Percentiles rank a stretch among this genome's conserved stretches.
Conservation (phyloP, 129 eudicot genomes). For the Saposhnikovia divaricata region DNA sequence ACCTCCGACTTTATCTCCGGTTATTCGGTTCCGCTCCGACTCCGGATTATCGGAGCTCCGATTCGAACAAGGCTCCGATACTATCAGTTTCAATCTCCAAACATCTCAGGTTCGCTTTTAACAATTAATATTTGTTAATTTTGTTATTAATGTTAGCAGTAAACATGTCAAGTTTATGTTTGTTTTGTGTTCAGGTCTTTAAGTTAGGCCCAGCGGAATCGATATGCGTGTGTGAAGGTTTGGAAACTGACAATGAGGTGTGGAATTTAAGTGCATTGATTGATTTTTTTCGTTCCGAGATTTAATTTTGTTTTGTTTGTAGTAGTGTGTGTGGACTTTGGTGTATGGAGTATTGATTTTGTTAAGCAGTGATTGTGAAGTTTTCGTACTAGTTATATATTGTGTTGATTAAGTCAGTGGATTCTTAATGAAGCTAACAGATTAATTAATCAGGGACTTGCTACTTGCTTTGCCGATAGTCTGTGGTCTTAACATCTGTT, state of each 20-base stretch:
- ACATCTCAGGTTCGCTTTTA: slow-evolving; percentile 15
- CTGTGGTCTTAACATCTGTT: background rate
- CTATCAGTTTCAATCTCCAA: slow-evolving; percentile 24
- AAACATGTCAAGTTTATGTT: background rate
- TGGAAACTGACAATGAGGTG: slow-evolving; percentile 66
- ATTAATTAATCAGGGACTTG: background rate
- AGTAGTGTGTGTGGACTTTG: background rate
- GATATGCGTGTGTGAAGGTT: slow-evolving; percentile 51
- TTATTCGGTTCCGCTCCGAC: slow-evolving; percentile 27
- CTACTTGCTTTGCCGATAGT: background rate
- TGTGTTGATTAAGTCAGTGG: background rate
- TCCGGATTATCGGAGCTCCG: slow-evolving; percentile 21
- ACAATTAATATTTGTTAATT: background rate
- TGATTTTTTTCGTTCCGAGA: background rate
- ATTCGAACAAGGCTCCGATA: slow-evolving; percentile 18
- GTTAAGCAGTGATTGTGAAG: background rate
- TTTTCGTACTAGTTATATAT: background rate
- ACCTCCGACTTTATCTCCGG: slow-evolving; percentile 17
- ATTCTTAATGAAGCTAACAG: background rate
- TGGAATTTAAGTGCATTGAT: background rate
- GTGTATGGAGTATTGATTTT: background rate
- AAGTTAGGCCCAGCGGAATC: slow-evolving; percentile 54
- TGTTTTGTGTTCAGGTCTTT: slow-evolving; percentile 46
- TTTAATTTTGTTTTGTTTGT: background rate
- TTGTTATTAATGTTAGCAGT: background rate